A percentile compares a stretch with the other conserved stretches of the same genome.
phyloP scores from a whole-genome alignment of 345 rosid genomes.

The Citropsis articulata region DNA sequence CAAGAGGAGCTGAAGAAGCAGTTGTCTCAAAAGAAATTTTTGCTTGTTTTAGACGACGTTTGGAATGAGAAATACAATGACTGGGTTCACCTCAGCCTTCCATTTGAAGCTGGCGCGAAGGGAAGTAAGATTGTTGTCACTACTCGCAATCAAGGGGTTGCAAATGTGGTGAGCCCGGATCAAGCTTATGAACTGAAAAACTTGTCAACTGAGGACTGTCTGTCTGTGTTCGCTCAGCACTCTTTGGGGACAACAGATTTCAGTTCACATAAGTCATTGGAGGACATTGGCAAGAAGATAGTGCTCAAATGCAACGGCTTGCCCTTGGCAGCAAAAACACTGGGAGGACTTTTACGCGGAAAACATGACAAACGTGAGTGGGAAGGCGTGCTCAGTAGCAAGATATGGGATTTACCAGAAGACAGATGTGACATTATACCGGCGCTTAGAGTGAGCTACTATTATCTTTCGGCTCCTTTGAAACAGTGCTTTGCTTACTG shows the following conservation, averaged over 20 bases:
- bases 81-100: not conserved
- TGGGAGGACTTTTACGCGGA: not conserved
- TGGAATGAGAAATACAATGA: slow-evolving; percentile 5
- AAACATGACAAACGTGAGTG: not conserved
- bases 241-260: not conserved
- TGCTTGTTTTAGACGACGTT: slow-evolving; percentile 22
- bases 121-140: slow-evolving; percentile 1
- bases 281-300: not conserved
- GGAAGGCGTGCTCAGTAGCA: not conserved
- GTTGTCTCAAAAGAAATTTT: slow-evolving; percentile 5
- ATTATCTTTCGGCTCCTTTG: not conserved
- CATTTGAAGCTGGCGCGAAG: not conserved
- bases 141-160: not conserved
- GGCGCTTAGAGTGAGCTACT: not conserved
- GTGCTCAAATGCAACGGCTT: not conserved
- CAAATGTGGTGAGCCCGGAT: not conserved
- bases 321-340: not conserved
- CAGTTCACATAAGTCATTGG: not conserved
- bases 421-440: not conserved
- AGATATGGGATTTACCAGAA: not conserved
- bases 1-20: not conserved
- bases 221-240: not conserved
- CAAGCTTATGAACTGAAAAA: not conserved
- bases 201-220: not conserved
- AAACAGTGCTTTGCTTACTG: slow-evolving; percentile 8